A percentile compares a stretch with the other conserved stretches of the same genome.
These are phyloP conservation scores for Rugonectria rugulosa DNA, from an alignment of 2,329 filamentous ascomycete species.

Conservation along the genomic window DNA sequence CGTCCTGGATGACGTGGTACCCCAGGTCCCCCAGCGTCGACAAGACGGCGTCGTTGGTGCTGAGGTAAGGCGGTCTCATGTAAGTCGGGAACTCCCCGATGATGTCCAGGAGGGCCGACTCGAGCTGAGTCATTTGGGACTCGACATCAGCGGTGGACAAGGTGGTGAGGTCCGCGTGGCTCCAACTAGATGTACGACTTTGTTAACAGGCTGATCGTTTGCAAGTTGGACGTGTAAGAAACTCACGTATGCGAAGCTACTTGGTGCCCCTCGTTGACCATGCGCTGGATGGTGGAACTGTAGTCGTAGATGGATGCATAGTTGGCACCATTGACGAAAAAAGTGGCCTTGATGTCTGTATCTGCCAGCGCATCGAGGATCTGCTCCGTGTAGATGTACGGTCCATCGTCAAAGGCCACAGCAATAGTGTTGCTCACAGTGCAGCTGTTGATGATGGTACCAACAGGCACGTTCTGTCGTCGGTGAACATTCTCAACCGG, in stretches of 20 bases:
- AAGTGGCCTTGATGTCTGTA: conserved; percentile 1
- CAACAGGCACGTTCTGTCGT: conserved; percentile 1
- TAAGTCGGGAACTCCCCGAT: conserved; percentile 43
- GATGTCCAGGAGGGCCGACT: conserved; percentile 45
- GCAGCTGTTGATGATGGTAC: conserved; percentile 14
- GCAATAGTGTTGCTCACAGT: background rate
- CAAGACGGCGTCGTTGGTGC: conserved; percentile 42
- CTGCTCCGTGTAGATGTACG: conserved; percentile 2
- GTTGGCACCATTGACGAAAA: conserved; percentile 37
- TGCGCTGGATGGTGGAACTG: conserved; percentile 42
- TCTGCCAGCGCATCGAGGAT: background rate
- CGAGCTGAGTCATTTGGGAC: conserved; percentile 46
- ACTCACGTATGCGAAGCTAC: conserved; percentile 54
- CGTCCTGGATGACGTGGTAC: conserved; percentile 62
- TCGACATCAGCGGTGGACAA: conserved; percentile 35
- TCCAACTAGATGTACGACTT: conserved; percentile 38
- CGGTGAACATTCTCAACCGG: background rate
- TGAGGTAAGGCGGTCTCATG: conserved; percentile 50
- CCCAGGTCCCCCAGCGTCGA: conserved; percentile 46
- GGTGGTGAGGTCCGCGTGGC: conserved; percentile 46
- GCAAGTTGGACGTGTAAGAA: too few species aligned
- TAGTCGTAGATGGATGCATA: conserved; percentile 35
- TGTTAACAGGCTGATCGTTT: too few species aligned
- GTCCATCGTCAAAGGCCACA: conserved; percentile 12
- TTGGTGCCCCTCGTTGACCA: conserved; percentile 59